Conservation (phyloP, 2,329 filamentous ascomycete species). For the Aureobasidium sp. region DNA sequence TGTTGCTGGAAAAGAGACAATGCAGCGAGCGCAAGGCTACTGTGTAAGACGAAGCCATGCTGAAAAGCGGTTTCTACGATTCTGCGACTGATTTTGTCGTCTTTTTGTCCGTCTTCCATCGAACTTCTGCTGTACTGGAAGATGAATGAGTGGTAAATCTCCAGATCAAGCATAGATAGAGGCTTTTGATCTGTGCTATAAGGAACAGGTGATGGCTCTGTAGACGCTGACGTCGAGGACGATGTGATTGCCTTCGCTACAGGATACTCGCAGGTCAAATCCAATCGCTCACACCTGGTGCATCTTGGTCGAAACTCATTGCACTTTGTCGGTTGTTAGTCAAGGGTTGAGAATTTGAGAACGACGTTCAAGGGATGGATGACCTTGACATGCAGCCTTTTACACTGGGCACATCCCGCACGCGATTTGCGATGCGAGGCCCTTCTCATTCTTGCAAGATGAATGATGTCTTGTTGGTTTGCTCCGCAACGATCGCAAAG, state of each 20-base stretch:
- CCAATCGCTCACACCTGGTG: background rate
- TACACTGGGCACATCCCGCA: constrained; percentile 33
- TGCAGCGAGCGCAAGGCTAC: constrained; percentile 21
- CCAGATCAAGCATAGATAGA: background rate
- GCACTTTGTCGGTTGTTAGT: background rate
- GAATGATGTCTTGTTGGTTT: too few species aligned
- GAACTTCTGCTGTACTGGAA: background rate
- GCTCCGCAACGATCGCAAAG: too few species aligned
- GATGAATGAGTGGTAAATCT: background rate
- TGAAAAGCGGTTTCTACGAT: background rate
- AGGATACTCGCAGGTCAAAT: background rate
- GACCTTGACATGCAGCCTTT: constrained; percentile 34
- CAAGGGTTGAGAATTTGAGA: background rate
- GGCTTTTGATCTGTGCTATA: background rate
- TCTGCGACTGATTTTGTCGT: background rate
- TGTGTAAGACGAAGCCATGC: constrained; percentile 17
- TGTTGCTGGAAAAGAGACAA: constrained; percentile 17
- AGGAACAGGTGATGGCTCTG: background rate
- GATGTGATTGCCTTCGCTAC: background rate
- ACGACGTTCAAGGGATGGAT: background rate
- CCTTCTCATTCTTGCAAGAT: too few species aligned
- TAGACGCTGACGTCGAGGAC: background rate
- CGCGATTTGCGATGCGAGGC: constrained; percentile 32
- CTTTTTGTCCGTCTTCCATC: background rate
- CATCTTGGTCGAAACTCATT: background rate